These are phyloP conservation scores for Gracilaria domingensis DNA, from an alignment of 23 red algal genomes.

Conservation along the genomic window DNA sequence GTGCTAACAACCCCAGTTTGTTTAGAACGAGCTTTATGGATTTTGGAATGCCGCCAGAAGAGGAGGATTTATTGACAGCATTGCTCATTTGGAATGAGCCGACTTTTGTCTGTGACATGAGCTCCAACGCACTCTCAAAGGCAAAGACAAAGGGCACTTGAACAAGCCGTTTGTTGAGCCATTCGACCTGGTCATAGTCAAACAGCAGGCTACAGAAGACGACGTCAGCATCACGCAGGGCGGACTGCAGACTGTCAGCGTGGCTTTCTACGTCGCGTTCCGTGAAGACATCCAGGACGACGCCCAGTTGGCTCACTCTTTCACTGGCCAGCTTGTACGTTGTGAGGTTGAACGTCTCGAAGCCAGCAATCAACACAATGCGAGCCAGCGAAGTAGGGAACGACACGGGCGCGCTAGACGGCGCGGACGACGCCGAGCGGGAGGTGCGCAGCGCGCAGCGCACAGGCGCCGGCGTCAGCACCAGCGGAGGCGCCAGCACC, in stretches of 20 bases:
- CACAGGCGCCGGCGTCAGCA: background rate
- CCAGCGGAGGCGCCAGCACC: too few relatives aligned
- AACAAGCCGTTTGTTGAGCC: slow-evolving; percentile 46
- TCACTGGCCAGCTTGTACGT: slow-evolving; percentile 10
- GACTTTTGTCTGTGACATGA: slow-evolving; percentile 67
- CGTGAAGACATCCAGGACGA: slow-evolving; percentile 16
- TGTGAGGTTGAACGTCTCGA: slow-evolving; percentile 46
- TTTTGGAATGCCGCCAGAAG: background rate
- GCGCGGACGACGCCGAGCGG: background rate
- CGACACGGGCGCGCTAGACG: background rate
- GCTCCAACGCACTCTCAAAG: slow-evolving; percentile 78
- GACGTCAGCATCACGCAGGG: slow-evolving; percentile 53
- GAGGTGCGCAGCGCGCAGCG: background rate
- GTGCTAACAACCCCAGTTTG: slow-evolving; percentile 46
- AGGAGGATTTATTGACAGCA: background rate
- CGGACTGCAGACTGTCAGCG: background rate
- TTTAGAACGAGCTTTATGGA: background rate
- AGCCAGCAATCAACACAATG: slow-evolving; percentile 47
- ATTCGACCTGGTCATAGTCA: slow-evolving; percentile 79
- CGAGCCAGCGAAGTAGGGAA: background rate
- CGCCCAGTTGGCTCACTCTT: background rate
- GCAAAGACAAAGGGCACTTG: slow-evolving; percentile 33
- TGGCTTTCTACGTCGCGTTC: slow-evolving; percentile 21
- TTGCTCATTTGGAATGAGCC: slow-evolving; percentile 51
- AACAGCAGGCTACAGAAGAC: slow-evolving; percentile 74